Evolutionary conservation across 2,329 filamentous ascomycete genomes (phyloP).

Genomic region (Zymoseptoria tritici): DNA sequence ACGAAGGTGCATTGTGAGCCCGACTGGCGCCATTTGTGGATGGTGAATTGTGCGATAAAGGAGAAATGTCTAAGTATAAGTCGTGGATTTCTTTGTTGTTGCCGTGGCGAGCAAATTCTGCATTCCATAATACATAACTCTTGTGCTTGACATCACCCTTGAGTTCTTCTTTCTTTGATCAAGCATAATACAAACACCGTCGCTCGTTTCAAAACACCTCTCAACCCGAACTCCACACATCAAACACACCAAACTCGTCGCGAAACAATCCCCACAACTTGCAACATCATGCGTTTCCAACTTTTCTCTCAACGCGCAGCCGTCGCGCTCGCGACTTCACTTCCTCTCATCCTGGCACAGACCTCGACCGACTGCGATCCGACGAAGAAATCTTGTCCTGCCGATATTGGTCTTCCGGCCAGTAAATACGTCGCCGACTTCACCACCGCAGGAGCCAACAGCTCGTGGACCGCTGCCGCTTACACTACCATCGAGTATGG

Average conservation of each 20-base stretch:
- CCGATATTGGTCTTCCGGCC: slow-evolving; percentile 63
- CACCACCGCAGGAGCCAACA: slow-evolving; percentile 51
- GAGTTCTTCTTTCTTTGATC: neutral
- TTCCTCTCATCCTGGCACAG: slow-evolving; percentile 56
- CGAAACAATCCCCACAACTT: neutral
- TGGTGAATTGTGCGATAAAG: neutral
- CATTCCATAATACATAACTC: neutral
- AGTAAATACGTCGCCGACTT: slow-evolving; percentile 43
- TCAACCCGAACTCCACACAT: neutral
- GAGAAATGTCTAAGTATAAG: neutral
- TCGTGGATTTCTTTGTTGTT: neutral
- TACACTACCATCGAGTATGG: slow-evolving; percentile 59
- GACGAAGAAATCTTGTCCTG: slow-evolving; percentile 59
- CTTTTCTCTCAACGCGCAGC: slow-evolving; percentile 26
- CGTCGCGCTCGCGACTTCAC: slow-evolving; percentile 30
- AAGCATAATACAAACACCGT: neutral
- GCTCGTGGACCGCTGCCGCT: slow-evolving; percentile 52
- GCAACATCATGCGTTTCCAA: slow-evolving; percentile 29
- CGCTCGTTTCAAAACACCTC: neutral
- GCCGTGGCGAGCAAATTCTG: neutral
- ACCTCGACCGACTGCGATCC: slow-evolving; percentile 74
- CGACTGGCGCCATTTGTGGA: neutral
- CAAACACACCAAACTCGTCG: neutral
- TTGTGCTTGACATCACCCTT: neutral
- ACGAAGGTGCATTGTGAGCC: neutral